Evolutionary conservation across 2,329 filamentous ascomycete genomes (phyloP).

Genomic region (Elsinoe fawcettii): DNA sequence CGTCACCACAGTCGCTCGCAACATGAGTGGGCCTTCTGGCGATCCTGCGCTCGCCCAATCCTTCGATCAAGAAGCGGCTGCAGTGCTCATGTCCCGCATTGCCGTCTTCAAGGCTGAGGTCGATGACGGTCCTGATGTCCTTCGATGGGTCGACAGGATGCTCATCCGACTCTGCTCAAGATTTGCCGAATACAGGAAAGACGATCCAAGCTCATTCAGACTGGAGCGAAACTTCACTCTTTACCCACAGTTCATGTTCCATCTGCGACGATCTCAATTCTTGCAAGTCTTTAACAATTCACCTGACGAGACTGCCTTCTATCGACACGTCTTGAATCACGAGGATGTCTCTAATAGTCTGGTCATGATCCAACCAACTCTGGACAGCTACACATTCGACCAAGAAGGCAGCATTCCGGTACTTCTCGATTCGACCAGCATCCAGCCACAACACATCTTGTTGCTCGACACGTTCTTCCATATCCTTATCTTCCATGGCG

Average conservation of each 20-base stretch:
- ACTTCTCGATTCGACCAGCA: slow-evolving; percentile 91
- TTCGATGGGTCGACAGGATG: slow-evolving; percentile 98
- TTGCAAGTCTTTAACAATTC: slow-evolving; percentile 99
- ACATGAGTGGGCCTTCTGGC: slow-evolving; percentile 84
- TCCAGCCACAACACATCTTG: slow-evolving; percentile 87
- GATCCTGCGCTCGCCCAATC: slow-evolving; percentile 93
- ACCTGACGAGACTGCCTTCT: slow-evolving; percentile 98
- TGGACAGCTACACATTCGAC: slow-evolving; percentile 96
- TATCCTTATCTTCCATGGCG: slow-evolving; percentile 97
- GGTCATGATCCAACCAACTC: slow-evolving; percentile 96
- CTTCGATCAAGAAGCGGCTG: slow-evolving; percentile 95
- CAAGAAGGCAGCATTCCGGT: slow-evolving; percentile 89
- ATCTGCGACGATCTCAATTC: slow-evolving; percentile 92
- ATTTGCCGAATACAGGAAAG: slow-evolving; percentile 96
- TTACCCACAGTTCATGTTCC: slow-evolving; percentile 99
- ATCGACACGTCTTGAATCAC: slow-evolving; percentile 91
- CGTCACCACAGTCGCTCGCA: slow-evolving; percentile 87
- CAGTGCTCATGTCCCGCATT: slow-evolving; percentile 97
- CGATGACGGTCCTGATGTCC: slow-evolving; percentile 94
- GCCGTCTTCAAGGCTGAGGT: slow-evolving; percentile 98
- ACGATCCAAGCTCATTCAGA: slow-evolving; percentile 93
- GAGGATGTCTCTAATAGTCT: slow-evolving; percentile 95
- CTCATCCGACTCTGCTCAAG: slow-evolving; percentile 91
- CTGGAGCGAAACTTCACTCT: slow-evolving; percentile 98
- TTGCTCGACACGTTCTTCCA: slow-evolving; percentile 99